Evolutionary conservation across 148 eudicot species (phyloP).

Genomic region (Rhododendron mucronatum): DNA sequence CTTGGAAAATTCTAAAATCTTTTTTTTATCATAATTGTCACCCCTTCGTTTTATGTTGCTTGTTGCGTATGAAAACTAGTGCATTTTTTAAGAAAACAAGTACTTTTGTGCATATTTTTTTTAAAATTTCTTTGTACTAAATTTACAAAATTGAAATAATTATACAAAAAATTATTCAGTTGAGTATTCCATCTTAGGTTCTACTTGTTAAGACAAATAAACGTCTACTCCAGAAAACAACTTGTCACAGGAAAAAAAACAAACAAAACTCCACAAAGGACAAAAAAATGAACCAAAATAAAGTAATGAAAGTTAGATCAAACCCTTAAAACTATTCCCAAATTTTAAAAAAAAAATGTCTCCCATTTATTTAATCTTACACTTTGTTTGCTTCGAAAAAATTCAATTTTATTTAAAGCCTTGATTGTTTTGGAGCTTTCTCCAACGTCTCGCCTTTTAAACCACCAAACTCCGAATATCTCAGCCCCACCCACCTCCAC

Average conservation of each 20-base stretch:
- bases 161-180: too few relatives aligned
- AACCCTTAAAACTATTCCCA: not conserved
- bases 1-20: too few relatives aligned
- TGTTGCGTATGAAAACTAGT: too few relatives aligned
- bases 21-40: too few relatives aligned
- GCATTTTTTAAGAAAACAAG: too few relatives aligned
- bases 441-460: conserved; percentile 21
- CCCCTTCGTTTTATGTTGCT: too few relatives aligned
- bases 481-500: conserved; percentile 8
- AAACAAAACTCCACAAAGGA: not conserved
- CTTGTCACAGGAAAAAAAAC: not conserved
- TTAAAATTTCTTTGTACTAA: not conserved
- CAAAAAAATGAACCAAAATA: not conserved
- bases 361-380: not conserved
- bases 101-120: not conserved
- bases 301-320: not conserved
- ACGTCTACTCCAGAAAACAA: not conserved
- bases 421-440: conserved; percentile 13
- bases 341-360: not conserved
- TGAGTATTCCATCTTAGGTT: not conserved
- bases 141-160: too few relatives aligned
- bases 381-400: not conserved
- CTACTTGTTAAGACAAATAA: not conserved
- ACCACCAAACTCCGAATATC: conserved; percentile 26
- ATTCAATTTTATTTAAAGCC: not conserved